A percentile compares a stretch with the other conserved stretches of the same genome.
phyloP scores from a whole-genome alignment of 768 basidiomycete species.

The Atractiella rhizophila region DNA sequence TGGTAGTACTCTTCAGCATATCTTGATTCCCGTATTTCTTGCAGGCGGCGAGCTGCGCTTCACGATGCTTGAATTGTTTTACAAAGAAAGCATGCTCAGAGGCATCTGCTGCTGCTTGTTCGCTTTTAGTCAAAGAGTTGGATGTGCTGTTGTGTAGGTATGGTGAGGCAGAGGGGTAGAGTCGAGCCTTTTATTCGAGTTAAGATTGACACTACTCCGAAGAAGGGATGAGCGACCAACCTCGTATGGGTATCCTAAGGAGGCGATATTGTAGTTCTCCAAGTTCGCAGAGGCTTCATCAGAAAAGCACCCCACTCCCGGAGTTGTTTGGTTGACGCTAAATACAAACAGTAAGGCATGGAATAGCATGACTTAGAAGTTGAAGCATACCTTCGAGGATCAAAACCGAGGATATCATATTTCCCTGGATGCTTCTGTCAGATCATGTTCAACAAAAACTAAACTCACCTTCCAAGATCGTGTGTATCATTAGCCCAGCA shows the following conservation, averaged over 20 bases:
- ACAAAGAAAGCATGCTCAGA: conserved; percentile 1
- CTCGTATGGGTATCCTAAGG: neutral
- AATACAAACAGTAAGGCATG: too few species aligned
- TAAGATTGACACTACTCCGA: too few species aligned
- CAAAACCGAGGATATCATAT: conserved; percentile 13
- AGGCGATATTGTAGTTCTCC: neutral
- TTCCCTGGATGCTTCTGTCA: conserved; percentile 1
- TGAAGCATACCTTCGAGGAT: too few species aligned
- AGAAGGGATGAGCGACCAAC: too few species aligned
- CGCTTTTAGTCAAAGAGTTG: neutral
- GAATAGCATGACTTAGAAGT: too few species aligned
- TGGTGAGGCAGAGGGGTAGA: too few species aligned
- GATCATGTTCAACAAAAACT: neutral
- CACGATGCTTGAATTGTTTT: neutral
- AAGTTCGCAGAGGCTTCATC: neutral
- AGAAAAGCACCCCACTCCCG: conserved; percentile 8
- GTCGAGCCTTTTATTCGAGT: too few species aligned
- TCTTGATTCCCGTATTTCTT: conserved; percentile 2
- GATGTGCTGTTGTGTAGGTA: neutral
- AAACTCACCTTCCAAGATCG: neutral
- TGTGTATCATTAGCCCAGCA: neutral
- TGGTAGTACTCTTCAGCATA: conserved; percentile 7
- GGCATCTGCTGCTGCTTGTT: neutral
- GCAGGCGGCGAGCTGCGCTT: conserved; percentile 5
- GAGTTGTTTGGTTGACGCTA: conserved; percentile 13